These are phyloP conservation scores for Smithsoniella earleae DNA, from an alignment of 163 green algal genomes.

Conservation along the genomic window DNA sequence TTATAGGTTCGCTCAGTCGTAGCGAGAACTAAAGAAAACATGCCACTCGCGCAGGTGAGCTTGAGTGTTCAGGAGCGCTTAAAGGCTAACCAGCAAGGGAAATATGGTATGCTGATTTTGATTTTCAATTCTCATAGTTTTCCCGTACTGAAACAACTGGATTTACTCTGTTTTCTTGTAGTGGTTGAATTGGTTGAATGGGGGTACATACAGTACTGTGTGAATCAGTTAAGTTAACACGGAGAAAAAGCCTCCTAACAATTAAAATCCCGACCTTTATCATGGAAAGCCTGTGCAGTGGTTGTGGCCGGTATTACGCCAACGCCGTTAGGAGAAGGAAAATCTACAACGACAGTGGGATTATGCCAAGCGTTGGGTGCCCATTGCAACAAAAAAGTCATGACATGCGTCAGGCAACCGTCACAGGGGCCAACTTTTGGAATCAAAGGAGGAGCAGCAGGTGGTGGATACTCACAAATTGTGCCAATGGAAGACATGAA, in stretches of 20 bases:
- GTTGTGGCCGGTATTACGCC: conserved; percentile 93
- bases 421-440: conserved; percentile 95
- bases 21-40: no score
- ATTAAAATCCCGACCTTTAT: background rate
- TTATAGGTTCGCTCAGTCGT: no score
- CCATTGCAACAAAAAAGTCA: conserved; percentile 64
- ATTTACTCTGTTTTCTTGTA: no score
- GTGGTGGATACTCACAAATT: conserved; percentile 86
- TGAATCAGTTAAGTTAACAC: background rate
- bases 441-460: conserved; percentile 96
- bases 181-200: no score
- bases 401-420: conserved; percentile 90
- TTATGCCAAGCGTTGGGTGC: conserved; percentile 90
- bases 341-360: conserved; percentile 94
- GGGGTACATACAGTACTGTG: no score
- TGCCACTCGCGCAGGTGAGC: conserved; percentile 54
- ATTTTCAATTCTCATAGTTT: background rate
- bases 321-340: conserved; percentile 92
- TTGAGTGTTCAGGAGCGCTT: conserved; percentile 62
- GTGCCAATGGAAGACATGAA: conserved; percentile 97
- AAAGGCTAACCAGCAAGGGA: conserved; percentile 50
- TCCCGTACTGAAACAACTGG: no score
- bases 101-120: conserved; percentile 64
- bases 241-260: background rate
- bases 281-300: conserved; percentile 64